Evolutionary conservation across 331 rosid species (phyloP), one percentile per base, ranked within the genome.

Genomic region (Cydonia oblonga): DNA sequence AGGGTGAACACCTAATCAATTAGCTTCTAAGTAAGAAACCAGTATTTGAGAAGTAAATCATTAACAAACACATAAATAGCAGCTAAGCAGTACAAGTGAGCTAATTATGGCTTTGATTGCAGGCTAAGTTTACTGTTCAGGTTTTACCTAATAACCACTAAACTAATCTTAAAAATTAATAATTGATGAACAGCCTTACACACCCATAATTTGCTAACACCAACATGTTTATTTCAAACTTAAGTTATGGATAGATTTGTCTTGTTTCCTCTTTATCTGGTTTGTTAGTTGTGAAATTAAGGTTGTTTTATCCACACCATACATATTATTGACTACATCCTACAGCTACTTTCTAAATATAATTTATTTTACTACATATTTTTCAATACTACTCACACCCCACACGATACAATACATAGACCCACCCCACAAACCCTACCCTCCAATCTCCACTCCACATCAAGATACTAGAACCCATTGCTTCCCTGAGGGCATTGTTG

Each of bases 401-500:
- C 2, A 6, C 2, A 30, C 8, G 1, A 5, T 30, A 6, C 8
- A 30, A 30, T 30, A 30, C 33, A 30, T 30, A 30, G 7, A 3
- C 8, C 35, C 35, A 0, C 35, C 29, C 29, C 26, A 25, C 26
- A n/a, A n/a, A n/a, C 2, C 29, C 29, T 3, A 2, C 29, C 4
- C 29, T 28, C 29, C 4, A 28, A 3, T 28, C 32, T 29, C 32
- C 32, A 29, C 32, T 29, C 32, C 32, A 29, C 32, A 29, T 29
- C 32, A 29, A 29, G 46, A 40, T 40, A 40, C 10, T 0, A 40
- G 83, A 68, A 84, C 87, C 24, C 98, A 91, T 74, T 93, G 97
- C 86, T 93, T 93, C 80, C 87, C 95, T 1, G 86, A 93, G 85
- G 97, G 87, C 53, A 85, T 82, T 29, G 87, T 84, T 42, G 97